Evolutionary conservation across 75 land plant genomes (phyloP), one percentile per base, ranked within the genome.

Genomic region (Sequoia sempervirens): DNA sequence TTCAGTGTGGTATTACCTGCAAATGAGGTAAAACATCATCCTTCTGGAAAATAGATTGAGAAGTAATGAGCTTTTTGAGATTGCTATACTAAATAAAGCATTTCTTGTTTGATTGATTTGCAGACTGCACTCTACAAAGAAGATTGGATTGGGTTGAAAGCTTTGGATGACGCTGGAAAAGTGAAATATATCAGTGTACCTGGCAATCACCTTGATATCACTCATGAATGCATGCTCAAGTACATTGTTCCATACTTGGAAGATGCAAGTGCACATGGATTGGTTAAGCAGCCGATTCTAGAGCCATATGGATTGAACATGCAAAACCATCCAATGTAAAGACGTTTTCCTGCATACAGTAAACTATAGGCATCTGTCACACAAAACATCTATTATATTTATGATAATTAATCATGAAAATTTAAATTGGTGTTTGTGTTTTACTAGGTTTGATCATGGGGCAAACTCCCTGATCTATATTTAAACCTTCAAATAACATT

Each of bases 61-160:
- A 56, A 56, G 4, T 53, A 11, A 1, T 56, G 56, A 32, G 43
- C 56, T 15, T 12, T 58, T 54, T 61, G 72, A 58, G 30, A 32
- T 17, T 32, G 58, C 37, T 81, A 26, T 30, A n/a, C 14, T 81
- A 36, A 81, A 9, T 38, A 18, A 32, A 50, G 82, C 36, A 56
- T 47, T 54, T 34, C 30, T 20, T 81, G 66, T 74, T 46, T 46
- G 37, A 17, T 36, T 26, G 40, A 72, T 79, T 84, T 81, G 82
- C 91, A 96, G 98, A 96, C 98, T 72, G 83, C 86, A 36, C 91
- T 96, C 13, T 96, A 96, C 85, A 93, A 81, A 47, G 98, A 96
- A 81, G 98, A 96, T 56, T 95, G 97, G 97, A 93, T 96, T 78
- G 98, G 98, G 32, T 81, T 96, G 79, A 94, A 85, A 87, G 45